These are phyloP conservation scores for Rhodomyrtus psidioides DNA, from an alignment of 441 rosid species.

Conservation along the genomic window DNA sequence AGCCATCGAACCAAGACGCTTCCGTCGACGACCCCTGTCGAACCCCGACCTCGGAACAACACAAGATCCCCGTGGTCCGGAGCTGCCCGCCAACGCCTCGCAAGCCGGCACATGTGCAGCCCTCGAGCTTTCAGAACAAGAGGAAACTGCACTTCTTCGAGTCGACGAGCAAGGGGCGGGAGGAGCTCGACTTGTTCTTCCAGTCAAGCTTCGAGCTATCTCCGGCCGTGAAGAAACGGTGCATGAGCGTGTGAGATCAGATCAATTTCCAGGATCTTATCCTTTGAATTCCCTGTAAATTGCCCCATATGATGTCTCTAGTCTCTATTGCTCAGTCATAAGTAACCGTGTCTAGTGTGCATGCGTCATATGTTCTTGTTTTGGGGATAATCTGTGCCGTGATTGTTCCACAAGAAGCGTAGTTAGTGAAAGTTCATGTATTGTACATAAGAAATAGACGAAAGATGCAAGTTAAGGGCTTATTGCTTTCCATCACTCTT, in stretches of 20 bases:
- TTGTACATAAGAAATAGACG: background rate
- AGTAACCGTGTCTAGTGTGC: background rate
- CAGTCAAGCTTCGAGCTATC: background rate
- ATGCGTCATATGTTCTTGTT: background rate
- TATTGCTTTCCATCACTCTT: background rate
- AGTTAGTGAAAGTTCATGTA: background rate
- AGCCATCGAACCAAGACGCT: background rate
- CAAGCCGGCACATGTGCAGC: background rate
- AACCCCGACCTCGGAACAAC: background rate
- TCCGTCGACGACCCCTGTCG: background rate
- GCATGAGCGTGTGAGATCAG: background rate
- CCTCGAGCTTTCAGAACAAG: background rate
- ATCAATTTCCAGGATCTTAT: background rate
- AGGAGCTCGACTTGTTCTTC: background rate
- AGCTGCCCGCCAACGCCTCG: background rate
- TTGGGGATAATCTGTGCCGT: background rate
- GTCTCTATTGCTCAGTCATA: background rate
- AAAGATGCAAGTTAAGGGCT: background rate
- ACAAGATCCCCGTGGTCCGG: background rate
- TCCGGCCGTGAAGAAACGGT: background rate
- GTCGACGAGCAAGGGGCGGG: background rate
- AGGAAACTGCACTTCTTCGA: background rate
- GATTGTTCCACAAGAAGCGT: background rate
- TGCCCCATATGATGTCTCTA: background rate
- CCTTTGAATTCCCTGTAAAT: background rate